Evolutionary conservation across 139 green algal genomes (phyloP).

Genomic region (Coelastrella sp.): DNA sequence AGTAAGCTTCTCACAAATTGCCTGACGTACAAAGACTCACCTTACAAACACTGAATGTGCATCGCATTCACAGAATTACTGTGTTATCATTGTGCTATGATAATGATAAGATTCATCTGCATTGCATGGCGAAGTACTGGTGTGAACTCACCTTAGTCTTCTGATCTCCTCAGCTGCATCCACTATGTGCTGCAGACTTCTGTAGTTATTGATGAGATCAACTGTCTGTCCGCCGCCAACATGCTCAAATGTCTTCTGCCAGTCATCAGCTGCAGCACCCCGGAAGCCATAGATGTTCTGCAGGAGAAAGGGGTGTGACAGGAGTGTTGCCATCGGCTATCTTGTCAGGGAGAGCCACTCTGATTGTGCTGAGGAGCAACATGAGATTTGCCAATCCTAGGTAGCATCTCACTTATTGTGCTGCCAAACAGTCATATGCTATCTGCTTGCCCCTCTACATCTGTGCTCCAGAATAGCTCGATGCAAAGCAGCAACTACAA

Average conservation of each 20-base stretch:
- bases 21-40: no score
- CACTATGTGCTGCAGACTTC: constrained; percentile 24
- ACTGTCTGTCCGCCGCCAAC: neutral
- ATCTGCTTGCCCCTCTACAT: neutral
- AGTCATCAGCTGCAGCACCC: constrained; percentile 43
- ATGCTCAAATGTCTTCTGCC: neutral
- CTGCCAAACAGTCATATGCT: neutral
- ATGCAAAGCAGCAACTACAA: neutral
- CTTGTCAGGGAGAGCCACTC: neutral
- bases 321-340: neutral
- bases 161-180: neutral
- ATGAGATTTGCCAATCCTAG: no score
- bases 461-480: neutral
- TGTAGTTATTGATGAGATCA: constrained; percentile 51
- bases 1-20: no score
- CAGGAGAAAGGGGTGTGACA: neutral
- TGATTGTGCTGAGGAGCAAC: neutral
- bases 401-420: no score
- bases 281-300: constrained; percentile 82
- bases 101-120: no score
- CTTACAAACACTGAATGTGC: no score
- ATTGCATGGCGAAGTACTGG: no score
- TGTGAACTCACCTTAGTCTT: no score
- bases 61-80: no score
- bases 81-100: no score